Evolutionary conservation across 2,329 filamentous ascomycete species (phyloP).

Genomic region (Parasarocladium wereldwijsianum): DNA sequence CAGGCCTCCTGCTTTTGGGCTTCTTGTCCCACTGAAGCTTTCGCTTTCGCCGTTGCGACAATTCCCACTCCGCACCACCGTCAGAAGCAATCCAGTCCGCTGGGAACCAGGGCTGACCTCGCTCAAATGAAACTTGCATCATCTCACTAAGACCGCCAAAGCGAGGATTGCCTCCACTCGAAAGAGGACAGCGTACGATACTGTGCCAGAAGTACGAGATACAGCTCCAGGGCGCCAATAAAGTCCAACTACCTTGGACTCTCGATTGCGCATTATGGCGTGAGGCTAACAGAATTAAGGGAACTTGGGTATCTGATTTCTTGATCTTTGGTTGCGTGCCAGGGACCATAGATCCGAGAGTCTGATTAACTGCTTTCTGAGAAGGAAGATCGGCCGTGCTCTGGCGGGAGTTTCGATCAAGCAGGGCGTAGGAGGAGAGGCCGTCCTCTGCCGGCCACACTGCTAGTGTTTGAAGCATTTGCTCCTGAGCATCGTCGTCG

Average conservation of each 20-base stretch:
- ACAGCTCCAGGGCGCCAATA: conserved; percentile 84
- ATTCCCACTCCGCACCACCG: conserved; percentile 67
- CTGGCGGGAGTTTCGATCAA: conserved; percentile 52
- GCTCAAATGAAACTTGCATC: conserved; percentile 70
- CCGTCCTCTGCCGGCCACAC: conserved; percentile 50
- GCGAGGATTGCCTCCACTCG: conserved; percentile 63
- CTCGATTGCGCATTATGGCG: conserved; percentile 30
- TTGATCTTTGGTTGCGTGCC: conserved; percentile 46
- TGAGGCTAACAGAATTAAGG: conserved; percentile 54
- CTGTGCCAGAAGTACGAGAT: conserved; percentile 76
- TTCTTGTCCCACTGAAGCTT: conserved; percentile 64
- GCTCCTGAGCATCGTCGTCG: conserved; percentile 20
- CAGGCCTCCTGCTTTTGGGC: conserved; percentile 68
- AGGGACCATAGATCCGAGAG: conserved; percentile 51
- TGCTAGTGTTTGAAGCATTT: conserved; percentile 45
- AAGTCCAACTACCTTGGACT: conserved; percentile 59
- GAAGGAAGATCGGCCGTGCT: conserved; percentile 52
- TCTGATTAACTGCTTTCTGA: conserved; percentile 68
- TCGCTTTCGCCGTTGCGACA: conserved; percentile 50
- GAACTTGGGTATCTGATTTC: conserved; percentile 58
- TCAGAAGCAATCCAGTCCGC: conserved; percentile 68
- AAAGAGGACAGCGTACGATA: conserved; percentile 68
- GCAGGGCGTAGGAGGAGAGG: conserved; percentile 39
- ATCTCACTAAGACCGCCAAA: conserved; percentile 73
- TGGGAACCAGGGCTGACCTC: conserved; percentile 68